phyloP scores from a whole-genome alignment of 2,329 filamentous ascomycete species.

The Myriangium duriaei region DNA sequence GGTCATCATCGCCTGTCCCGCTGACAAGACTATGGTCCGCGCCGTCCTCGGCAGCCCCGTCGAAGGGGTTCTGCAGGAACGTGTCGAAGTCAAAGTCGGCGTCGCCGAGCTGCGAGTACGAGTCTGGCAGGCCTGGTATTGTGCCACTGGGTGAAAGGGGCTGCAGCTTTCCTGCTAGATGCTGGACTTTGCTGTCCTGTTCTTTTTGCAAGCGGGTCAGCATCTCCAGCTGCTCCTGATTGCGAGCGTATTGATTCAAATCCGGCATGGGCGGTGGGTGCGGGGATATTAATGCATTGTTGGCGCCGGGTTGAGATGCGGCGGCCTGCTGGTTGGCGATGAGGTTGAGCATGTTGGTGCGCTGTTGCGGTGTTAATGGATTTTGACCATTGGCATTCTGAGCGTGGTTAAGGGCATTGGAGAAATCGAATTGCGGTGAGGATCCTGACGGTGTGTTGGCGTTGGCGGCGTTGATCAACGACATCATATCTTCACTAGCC shows the following conservation, averaged over 20 bases:
- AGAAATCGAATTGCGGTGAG: constrained; percentile 31
- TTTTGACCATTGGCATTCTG: constrained; percentile 33
- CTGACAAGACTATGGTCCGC: constrained; percentile 1
- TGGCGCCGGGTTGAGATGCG: constrained; percentile 22
- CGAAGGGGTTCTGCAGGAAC: constrained; percentile 40
- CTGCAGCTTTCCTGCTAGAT: constrained; percentile 60
- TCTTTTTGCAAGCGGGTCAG: constrained; percentile 67
- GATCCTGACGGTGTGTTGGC: constrained; percentile 23
- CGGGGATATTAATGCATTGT: constrained; percentile 47
- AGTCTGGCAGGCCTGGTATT: constrained; percentile 52
- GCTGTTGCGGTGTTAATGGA: constrained; percentile 35
- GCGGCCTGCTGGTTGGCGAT: constrained; percentile 32
- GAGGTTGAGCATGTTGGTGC: constrained; percentile 34
- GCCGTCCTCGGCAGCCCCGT: constrained; percentile 3
- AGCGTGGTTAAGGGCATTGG: constrained; percentile 34
- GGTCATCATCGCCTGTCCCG: constrained; percentile 7
- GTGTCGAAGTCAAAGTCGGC: constrained; percentile 41
- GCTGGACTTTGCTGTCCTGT: constrained; percentile 64
- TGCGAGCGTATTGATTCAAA: constrained; percentile 53
- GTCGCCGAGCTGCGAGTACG: constrained; percentile 22
- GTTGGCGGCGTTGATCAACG: constrained; percentile 36
- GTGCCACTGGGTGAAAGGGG: constrained; percentile 69
- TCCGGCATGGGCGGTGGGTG: constrained; percentile 42
- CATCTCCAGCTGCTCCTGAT: constrained; percentile 63
- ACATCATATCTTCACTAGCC: constrained; percentile 38